Percentiles rank a stretch among this genome's conserved stretches.
Conservation (phyloP, 2,329 filamentous ascomycete species). For the Alternaria ethzedia region DNA sequence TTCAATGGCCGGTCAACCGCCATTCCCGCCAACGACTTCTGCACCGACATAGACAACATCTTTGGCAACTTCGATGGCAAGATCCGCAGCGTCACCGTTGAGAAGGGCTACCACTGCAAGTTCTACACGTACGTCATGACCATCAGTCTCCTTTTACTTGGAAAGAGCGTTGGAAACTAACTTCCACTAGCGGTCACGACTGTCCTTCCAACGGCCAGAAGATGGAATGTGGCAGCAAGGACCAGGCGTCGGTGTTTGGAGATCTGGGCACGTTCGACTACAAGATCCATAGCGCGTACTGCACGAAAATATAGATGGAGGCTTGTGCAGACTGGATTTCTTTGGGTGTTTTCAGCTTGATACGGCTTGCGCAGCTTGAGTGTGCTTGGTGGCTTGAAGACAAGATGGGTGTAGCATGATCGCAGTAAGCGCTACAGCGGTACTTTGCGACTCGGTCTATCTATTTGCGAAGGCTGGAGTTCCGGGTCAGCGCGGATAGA, state of each 20-base stretch:
- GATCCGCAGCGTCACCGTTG: slow-evolving; percentile 21
- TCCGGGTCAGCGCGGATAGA: background rate
- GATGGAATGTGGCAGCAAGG: slow-evolving; percentile 3
- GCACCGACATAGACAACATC: slow-evolving; percentile 24
- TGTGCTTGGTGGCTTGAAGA: background rate
- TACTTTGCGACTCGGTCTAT: background rate
- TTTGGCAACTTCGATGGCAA: slow-evolving; percentile 25
- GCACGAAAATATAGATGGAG: background rate
- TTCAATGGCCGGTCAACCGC: slow-evolving; percentile 10
- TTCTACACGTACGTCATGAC: slow-evolving; percentile 26
- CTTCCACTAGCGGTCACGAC: background rate
- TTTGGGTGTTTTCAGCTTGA: background rate
- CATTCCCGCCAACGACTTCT: slow-evolving; percentile 17
- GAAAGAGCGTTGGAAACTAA: background rate
- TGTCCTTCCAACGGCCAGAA: background rate
- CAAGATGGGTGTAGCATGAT: background rate
- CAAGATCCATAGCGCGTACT: background rate
- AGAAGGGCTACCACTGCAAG: slow-evolving; percentile 22
- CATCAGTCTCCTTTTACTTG: background rate
- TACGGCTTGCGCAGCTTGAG: background rate
- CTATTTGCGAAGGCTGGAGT: background rate
- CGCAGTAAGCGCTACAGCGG: background rate
- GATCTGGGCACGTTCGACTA: background rate
- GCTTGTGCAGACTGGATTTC: background rate
- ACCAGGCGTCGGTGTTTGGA: background rate